These are phyloP conservation scores for Symbiodinium pilosum DNA, from an alignment of 73 alveolate genomes.

Conservation along the genomic window DNA sequence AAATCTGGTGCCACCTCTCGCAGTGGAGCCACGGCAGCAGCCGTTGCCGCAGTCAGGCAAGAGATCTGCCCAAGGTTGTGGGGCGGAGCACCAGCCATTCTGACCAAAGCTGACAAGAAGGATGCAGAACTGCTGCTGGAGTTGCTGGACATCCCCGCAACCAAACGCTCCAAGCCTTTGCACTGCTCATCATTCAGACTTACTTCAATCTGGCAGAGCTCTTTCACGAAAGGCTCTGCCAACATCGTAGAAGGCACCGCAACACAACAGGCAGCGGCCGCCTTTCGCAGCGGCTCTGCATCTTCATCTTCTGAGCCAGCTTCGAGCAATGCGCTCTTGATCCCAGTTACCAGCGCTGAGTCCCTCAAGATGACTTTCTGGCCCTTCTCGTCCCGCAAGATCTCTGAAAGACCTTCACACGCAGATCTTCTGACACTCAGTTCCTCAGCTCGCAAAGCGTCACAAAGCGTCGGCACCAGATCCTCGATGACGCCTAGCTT, in stretches of 20 bases:
- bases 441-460: neutral
- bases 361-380: neutral
- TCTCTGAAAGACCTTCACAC: slow-evolving; percentile 2
- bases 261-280: slow-evolving; percentile 7
- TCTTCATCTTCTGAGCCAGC: neutral
- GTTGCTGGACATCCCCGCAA: neutral
- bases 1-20: slow-evolving; percentile 7
- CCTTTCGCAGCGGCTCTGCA: neutral
- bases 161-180: slow-evolving; percentile 13
- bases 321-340: neutral
- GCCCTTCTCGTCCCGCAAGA: neutral
- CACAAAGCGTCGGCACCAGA: neutral
- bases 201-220: neutral
- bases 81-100: neutral
- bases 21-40: neutral
- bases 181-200: slow-evolving; percentile 7
- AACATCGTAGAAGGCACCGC: neutral
- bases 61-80: slow-evolving; percentile 18
- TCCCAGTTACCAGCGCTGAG: neutral
- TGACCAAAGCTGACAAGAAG: neutral
- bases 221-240: slow-evolving; percentile 3
- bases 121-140: neutral
- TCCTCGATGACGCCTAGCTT: neutral
- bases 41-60: slow-evolving; percentile 23
- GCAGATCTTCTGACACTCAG: slow-evolving; percentile 1